Base-by-base conservation (phyloP, 768 basidiomycete species). In the Leucocoprinus birnbaumii region DNA sequence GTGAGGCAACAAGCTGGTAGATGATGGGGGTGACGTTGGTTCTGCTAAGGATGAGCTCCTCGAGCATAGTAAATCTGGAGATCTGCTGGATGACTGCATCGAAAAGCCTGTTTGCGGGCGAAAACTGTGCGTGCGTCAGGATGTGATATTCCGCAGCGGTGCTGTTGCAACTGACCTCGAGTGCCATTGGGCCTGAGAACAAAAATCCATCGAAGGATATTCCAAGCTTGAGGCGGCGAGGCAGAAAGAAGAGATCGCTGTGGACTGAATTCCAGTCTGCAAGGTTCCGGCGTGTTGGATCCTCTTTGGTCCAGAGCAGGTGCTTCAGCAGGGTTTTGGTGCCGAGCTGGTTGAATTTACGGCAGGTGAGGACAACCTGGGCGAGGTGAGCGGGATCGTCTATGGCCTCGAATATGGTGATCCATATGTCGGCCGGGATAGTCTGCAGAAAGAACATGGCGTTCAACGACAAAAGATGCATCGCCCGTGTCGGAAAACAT, bases 381-480 rank as follows among this genome's bases (percentile, higher is more conserved):
- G 62, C 60, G 11, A 71, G 62, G 3, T 62, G 53, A 0, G 58
- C 34, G 2, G 68, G 64, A 1, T 59, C 58, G 0, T 56, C 42
- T 11, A 67, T 49, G 10, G 61, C 49, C 44, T 68, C 66, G 48
- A 70, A 70, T 13, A 70, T 58, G 21, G 62, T 61, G 13, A 70
- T 65, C 66, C 67, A 70, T n/a, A 70, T 58, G 48, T 70, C 68
- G 46, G 67, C 68, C 3, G 65, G 62, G 9, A 70, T 62, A 11
- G 54, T 42, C 27, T 58, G 53, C 34, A 62, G 52, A 43, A 43
- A 49, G 47, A 50, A 47, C 53, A 55, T 50, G 57, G 52, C 49
- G 55, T 48, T 13, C 41, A 55, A 18, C 53, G 51, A 34, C 51
- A 55, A 14, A 44, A 10, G 42, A 44, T 34, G 26, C 53, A 48